Evolutionary conservation across 2,329 filamentous ascomycete species (phyloP).

Genomic region (Magnaporthiopsis rhizophila): DNA sequence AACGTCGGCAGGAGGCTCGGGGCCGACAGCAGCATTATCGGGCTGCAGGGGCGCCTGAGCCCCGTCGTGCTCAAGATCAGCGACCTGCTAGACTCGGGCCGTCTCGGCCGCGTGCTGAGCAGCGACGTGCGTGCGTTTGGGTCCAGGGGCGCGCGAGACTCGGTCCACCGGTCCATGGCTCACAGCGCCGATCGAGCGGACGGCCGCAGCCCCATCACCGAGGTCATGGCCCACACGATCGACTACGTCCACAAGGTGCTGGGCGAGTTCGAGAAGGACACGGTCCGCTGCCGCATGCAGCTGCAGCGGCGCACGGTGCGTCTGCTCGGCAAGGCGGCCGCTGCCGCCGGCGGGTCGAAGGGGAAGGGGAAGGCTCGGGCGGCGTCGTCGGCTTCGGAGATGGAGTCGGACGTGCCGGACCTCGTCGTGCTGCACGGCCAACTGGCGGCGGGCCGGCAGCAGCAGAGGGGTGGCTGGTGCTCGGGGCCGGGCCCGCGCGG

Average conservation of each 20-base stretch:
- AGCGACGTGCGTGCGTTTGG: slow-evolving; percentile 34
- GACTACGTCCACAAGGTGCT: slow-evolving; percentile 38
- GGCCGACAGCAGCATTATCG: slow-evolving; percentile 33
- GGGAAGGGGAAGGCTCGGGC: not conserved
- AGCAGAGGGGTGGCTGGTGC: not conserved
- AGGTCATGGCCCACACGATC: slow-evolving; percentile 35
- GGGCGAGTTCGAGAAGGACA: slow-evolving; percentile 30
- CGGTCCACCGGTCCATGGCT: slow-evolving; percentile 24
- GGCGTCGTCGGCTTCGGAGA: slow-evolving; percentile 7
- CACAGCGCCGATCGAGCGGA: slow-evolving; percentile 42
- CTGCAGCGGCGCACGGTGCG: slow-evolving; percentile 32
- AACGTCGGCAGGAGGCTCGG: slow-evolving; percentile 4
- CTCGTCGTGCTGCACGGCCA: slow-evolving; percentile 24
- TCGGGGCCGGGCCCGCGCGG: not conserved
- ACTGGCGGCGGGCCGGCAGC: slow-evolving; percentile 15
- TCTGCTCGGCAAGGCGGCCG: slow-evolving; percentile 9
- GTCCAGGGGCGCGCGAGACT: slow-evolving; percentile 25
- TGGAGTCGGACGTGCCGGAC: slow-evolving; percentile 20
- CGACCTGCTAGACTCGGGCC: slow-evolving; percentile 33
- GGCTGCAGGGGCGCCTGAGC: slow-evolving; percentile 40
- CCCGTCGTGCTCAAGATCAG: slow-evolving; percentile 36
- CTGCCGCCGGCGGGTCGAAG: slow-evolving; percentile 15
- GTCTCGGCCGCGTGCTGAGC: slow-evolving; percentile 44
- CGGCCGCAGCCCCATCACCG: slow-evolving; percentile 37
- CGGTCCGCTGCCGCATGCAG: slow-evolving; percentile 31